phyloP scores from a whole-genome alignment of 1,284 basidiomycete species.

The Sanghuangporus sanghuang region DNA sequence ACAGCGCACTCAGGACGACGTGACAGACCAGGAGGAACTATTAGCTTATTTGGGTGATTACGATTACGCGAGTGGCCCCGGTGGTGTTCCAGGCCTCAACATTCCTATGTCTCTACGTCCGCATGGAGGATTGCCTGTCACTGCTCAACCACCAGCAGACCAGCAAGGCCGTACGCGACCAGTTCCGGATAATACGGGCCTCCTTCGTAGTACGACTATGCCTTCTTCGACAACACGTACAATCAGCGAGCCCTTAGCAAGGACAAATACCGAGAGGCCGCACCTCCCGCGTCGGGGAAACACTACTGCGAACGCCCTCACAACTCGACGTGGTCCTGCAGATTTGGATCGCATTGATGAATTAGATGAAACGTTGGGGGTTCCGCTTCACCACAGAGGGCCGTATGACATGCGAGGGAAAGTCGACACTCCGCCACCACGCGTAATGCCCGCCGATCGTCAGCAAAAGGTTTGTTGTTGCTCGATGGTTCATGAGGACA shows the following conservation, averaged over 20 bases:
- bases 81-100: not conserved
- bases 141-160: not conserved
- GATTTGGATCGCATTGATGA: conserved; percentile 69
- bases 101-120: conserved; percentile 12
- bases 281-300: conserved; percentile 9
- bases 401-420: conserved; percentile 52
- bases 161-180: not conserved
- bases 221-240: not conserved
- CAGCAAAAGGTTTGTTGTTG: conserved; percentile 2
- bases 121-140: conserved; percentile 2
- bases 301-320: conserved; percentile 5
- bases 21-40: conserved; percentile 3
- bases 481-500: not conserved
- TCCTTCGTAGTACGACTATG: not conserved
- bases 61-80: not conserved
- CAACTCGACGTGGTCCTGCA: conserved; percentile 7
- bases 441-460: not conserved
- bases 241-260: conserved; percentile 4
- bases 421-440: conserved; percentile 6
- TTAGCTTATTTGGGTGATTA: conserved; percentile 13
- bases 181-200: not conserved
- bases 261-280: conserved; percentile 5
- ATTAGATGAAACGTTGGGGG: conserved; percentile 63
- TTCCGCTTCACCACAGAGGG: conserved; percentile 55
- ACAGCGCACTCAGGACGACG: not conserved